Evolutionary conservation across 2,329 filamentous ascomycete species (phyloP), one percentile per base, ranked within the genome.

Genomic region (Shiraia sp.): DNA sequence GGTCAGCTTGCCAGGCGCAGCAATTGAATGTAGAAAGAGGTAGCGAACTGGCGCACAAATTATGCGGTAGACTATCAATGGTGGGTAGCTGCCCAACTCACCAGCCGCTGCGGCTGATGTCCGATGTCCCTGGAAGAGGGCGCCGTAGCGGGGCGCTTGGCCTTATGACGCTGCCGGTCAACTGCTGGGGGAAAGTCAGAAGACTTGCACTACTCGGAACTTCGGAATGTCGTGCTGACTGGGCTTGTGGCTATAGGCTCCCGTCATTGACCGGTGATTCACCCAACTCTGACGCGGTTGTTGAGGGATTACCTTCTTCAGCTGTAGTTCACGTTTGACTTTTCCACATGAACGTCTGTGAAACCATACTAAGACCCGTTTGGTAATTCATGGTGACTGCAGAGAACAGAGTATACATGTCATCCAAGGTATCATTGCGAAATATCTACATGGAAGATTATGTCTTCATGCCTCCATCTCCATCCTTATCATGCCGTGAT

Each of bases 31-130:
- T 17, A 12, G 19, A 26, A 42, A 40, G 35, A 40, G 8, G 26
- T 29, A 23, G 13, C 16, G 10, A 16, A 39, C 38, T 29, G 41
- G 39, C 10, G 41, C 36, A 27, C 28, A 39, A 34, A 19, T 27
- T 35, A 39, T 37, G 17, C 40, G 36, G 32, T 40, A 46, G 36
- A 40, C 31, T 43, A 45, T 27, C 38, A 29, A 28, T 25, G 32
- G 31, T 10, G 40, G 42, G 44, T 48, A 53, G 26, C 24, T 36
- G 54, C 54, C 57, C 55, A 61, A 57, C 55, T 55, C 48, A 55
- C 56, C 55, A 52, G 56, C 54, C 44, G 38, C 32, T 56, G 57
- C 55, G 57, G 59, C 59, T 62, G 59, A 54, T 46, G 37, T 14
- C 42, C 19, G 8, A 22, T 23, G 28, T 32, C 36, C 32, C 17